Evolutionary conservation across 306 rosid species (phyloP), one percentile per base, ranked within the genome.

Genomic region (Elaeagnus macrophylla): DNA sequence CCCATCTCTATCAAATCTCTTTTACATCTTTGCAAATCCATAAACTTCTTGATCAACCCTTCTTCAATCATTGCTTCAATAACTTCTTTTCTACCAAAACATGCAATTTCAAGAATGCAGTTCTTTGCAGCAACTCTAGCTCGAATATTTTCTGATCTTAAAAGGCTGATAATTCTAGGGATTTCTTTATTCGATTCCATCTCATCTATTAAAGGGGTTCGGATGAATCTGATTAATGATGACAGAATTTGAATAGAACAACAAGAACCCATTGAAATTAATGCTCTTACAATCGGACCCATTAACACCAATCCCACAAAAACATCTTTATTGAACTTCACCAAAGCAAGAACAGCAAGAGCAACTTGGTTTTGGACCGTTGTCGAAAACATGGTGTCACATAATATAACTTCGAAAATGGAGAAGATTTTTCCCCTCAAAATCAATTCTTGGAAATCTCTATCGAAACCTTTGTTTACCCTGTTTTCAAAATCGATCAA

Each of bases 301-400:
- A 86, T 86, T 7, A 86, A 32, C 19, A 80, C 83, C 57, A 86
- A 61, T 19, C 95, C 95, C 0, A 83, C 88, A 52, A 86, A 86
- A 10, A 86, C 95, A 11, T 78, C 81, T 59, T 59, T 77, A 42
- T 83, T 86, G 70, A 86, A 86, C 64, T 49, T 53, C 16, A 75
- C 91, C 48, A 86, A 11, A 37, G 65, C 83, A 0, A 61, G 68
- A 48, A 74, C 70, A 8, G 72, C 72, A 38, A 54, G 53, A 6
- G 86, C 83, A 0, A 82, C 79, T 32, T 67, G 70, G 59, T 78
- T 85, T 39, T 47, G 61, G n/a, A 83, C 72, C 62, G 74, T 32
- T n/a, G 37, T 68, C 11, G 79, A 75, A 58, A 38, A 32, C 7
- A 3, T n/a, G 0, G 81, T 55, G 1, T 67, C 75, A 54, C 70